Evolutionary conservation across 2,329 filamentous ascomycete species (phyloP).

Genomic region (Onygenales sp.): DNA sequence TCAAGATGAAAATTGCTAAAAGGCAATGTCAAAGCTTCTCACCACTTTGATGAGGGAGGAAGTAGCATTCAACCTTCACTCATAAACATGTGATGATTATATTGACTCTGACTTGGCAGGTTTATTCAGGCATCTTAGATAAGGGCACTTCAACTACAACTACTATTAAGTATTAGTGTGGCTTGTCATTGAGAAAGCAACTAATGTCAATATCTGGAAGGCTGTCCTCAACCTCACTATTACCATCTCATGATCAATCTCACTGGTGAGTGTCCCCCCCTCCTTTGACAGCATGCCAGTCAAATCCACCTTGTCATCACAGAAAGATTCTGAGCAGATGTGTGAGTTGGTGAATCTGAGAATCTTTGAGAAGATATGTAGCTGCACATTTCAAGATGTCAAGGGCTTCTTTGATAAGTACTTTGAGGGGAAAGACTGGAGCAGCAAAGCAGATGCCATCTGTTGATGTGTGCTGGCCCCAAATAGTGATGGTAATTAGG

Average conservation of each 20-base stretch:
- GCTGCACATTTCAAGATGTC: slow-evolving; percentile 11
- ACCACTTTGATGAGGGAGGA: too few relatives aligned
- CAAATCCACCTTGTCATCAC: slow-evolving; percentile 6
- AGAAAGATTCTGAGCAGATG: slow-evolving; percentile 13
- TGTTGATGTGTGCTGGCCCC: slow-evolving; percentile 2
- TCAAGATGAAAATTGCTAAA: too few relatives aligned
- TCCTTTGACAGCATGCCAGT: slow-evolving; percentile 4
- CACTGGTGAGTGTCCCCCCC: neutral
- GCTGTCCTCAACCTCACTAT: neutral
- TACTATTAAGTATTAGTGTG: too few relatives aligned
- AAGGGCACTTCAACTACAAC: too few relatives aligned
- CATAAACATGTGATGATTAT: too few relatives aligned
- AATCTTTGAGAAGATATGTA: slow-evolving; percentile 12
- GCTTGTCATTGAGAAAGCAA: too few relatives aligned
- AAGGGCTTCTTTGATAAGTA: slow-evolving; percentile 14
- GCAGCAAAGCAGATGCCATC: neutral
- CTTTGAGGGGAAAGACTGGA: slow-evolving; percentile 14
- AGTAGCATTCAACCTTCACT: too few relatives aligned
- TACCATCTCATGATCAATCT: neutral
- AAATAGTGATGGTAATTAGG: slow-evolving; percentile 1
- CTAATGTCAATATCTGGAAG: neutral
- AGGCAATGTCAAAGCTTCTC: too few relatives aligned
- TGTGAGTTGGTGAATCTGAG: slow-evolving; percentile 8
- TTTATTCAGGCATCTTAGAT: too few relatives aligned
- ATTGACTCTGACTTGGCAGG: too few relatives aligned